A percentile compares a stretch with the other conserved stretches of the same genome.
phyloP scores from a whole-genome alignment of 2,329 filamentous ascomycete species.

The Esteya vermicola region DNA sequence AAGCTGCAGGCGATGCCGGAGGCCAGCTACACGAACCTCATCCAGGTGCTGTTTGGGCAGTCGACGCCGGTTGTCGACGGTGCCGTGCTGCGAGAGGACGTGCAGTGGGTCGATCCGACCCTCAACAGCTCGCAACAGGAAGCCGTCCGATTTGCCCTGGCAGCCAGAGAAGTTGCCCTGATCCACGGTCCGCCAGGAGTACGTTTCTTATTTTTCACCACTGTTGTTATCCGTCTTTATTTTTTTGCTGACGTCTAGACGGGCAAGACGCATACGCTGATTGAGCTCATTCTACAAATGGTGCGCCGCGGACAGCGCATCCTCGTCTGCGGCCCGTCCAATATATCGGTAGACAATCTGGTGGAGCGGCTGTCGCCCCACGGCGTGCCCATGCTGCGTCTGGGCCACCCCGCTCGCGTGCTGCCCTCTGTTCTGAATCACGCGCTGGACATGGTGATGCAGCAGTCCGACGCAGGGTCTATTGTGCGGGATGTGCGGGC shows the following conservation, averaged over 20 bases:
- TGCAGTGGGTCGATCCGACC: conserved; percentile 47
- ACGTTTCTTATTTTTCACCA: conserved; percentile 4
- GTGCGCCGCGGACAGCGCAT: conserved; percentile 59
- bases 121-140: conserved; percentile 55
- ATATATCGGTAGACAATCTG: conserved; percentile 96
- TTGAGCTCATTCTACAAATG: conserved; percentile 89
- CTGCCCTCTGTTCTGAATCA: conserved; percentile 79
- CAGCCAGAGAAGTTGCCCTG: conserved; percentile 65
- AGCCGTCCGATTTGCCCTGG: conserved; percentile 68
- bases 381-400: conserved; percentile 72
- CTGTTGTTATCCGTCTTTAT: background rate
- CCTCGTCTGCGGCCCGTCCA: conserved; percentile 90
- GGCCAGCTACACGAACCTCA: conserved; percentile 43
- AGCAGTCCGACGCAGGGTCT: conserved; percentile 74
- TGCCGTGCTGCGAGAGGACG: conserved; percentile 24
- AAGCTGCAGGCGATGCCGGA: conserved; percentile 43
- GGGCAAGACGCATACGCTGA: conserved; percentile 91
- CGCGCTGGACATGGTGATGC: conserved; percentile 80
- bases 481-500: conserved; percentile 82
- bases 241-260: conserved; percentile 35
- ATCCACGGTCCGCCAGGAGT: conserved; percentile 89
- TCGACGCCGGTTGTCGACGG: conserved; percentile 27
- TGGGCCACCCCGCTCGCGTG: conserved; percentile 85
- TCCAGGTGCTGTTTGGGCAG: conserved; percentile 48
- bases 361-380: conserved; percentile 79